Evolutionary conservation across 495 filamentous ascomycete species (phyloP), one percentile per base, ranked within the genome.

Genomic region (Aspergillus incahuasiensis): DNA sequence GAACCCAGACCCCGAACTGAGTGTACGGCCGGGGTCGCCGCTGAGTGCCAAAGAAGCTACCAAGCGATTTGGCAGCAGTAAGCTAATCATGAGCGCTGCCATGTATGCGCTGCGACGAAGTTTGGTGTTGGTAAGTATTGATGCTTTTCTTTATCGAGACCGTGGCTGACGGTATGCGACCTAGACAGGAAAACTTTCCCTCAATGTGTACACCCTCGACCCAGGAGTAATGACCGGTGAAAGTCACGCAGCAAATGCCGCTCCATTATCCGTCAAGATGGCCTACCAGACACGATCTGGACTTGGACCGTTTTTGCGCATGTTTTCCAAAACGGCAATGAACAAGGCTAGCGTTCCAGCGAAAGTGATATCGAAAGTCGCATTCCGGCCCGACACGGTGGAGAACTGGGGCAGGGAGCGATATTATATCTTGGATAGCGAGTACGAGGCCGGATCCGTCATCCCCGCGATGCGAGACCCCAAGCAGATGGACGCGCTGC

Each of bases 71-170:
- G 71, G 68, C 35, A 75, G 73, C 53, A 75, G 73, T 55, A 75
- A 75, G 52, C 51, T 75, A 21, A 47, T 74, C 16, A 68, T 66
- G 52, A 74, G 70, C 48, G 68, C 68, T 2, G 68, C 68, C 22
- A 65, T 75, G 61, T 75, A 75, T 67, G 71, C 69, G 43, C 57
- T 75, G 61, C 68, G 71, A 42, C 65, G 73, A 41, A 75, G 73
- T 52, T 52, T 75, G 60, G 65, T 70, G 25, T 57, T 67, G 41
- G 73, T 75, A 52, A 67, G 71, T 66, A 48, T 21, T 32, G 2
- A 9, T 39, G 46, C 30, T 30, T 47, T 35, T 60, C 43, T 20
- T 24, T n/a, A n/a, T n/a, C n/a, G 50, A 39, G 18, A 12, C 41
- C 40, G 15, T 1, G 20, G 30, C 52, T 54, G 21, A 58, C 55